phyloP scores from a whole-genome alignment of 495 filamentous ascomycete species.

The Penicillium bialowiezense region DNA sequence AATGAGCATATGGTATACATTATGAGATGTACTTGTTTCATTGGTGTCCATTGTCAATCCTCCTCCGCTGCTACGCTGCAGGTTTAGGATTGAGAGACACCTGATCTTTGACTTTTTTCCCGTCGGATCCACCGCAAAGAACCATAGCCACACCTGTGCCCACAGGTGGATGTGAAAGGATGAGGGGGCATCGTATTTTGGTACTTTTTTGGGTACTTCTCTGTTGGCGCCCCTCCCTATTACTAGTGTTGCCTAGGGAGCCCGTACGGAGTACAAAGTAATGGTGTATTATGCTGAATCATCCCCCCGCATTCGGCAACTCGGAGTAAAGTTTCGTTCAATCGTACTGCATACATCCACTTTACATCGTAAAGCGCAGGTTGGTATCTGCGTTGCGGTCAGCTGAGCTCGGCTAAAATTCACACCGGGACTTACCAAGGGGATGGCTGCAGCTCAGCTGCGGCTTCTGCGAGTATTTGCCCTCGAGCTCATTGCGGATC shows the following conservation, averaged over 20 bases:
- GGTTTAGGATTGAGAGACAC: neutral
- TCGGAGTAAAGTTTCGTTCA: neutral
- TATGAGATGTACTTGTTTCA: too few relatives aligned
- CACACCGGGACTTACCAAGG: constrained; percentile 60
- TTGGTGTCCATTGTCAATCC: too few relatives aligned
- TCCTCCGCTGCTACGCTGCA: too few relatives aligned
- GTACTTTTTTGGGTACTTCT: too few relatives aligned
- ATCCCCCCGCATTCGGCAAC: neutral
- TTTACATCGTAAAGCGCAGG: constrained; percentile 45
- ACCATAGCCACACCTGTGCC: constrained; percentile 4
- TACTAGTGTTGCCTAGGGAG: neutral
- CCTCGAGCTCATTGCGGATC: constrained; percentile 87
- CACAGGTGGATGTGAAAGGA: neutral
- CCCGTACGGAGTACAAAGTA: neutral
- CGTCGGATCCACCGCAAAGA: constrained; percentile 6
- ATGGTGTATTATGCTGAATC: neutral
- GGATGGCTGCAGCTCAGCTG: constrained; percentile 97
- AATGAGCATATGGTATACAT: neutral
- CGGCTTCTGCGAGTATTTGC: constrained; percentile 93
- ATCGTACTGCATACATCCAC: neutral
- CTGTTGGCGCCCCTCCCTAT: too few relatives aligned
- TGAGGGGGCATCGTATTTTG: neutral
- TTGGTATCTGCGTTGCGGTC: constrained; percentile 34
- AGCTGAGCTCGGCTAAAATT: constrained; percentile 9
- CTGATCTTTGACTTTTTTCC: neutral